phyloP scores from a whole-genome alignment of 2,329 filamentous ascomycete species.

The Magnaporthales sp. region DNA sequence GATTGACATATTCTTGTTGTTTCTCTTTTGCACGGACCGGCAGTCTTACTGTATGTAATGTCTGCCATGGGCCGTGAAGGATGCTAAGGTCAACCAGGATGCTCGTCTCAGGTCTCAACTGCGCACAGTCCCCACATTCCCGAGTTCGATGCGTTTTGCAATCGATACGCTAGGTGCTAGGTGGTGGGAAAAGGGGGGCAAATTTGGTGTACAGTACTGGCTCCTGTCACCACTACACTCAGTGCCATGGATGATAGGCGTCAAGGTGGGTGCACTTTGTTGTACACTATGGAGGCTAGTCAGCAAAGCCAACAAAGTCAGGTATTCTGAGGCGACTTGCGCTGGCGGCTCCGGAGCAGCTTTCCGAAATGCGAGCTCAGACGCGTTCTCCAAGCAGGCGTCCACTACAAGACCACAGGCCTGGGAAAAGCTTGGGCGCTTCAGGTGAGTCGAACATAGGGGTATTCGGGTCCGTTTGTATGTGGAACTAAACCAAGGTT shows the following conservation, averaged over 20 bases:
- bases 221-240: neutral
- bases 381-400: neutral
- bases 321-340: neutral
- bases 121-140: neutral
- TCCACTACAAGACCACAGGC: neutral
- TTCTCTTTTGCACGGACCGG: neutral
- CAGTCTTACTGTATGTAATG: neutral
- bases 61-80: too few species aligned
- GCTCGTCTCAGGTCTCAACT: neutral
- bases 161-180: neutral
- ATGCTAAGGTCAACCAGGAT: neutral
- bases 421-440: neutral
- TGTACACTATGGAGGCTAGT: neutral
- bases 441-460: neutral
- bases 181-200: neutral
- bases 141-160: neutral
- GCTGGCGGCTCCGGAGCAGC: neutral
- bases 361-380: neutral
- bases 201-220: neutral
- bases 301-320: neutral
- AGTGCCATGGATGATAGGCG: neutral
- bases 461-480: neutral
- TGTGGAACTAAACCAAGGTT: neutral
- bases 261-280: too few species aligned
- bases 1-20: neutral